Evolutionary conservation across 306 rosid genomes (phyloP).

Genomic region (Canavalia ensiformis): DNA sequence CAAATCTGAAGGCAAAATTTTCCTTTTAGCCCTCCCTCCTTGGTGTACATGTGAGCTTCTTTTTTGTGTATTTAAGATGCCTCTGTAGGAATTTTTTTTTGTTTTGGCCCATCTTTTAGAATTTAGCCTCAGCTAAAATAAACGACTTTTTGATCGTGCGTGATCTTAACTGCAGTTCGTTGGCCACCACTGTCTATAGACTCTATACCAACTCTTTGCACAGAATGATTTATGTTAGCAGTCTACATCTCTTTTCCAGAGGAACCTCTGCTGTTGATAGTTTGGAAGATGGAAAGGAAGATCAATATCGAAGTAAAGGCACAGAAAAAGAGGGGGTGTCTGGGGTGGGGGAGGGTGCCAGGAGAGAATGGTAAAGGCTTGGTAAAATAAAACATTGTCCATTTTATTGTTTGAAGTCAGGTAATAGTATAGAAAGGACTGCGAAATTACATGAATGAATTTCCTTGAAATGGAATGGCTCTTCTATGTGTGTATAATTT

Average conservation of each 20-base stretch:
- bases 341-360: no score
- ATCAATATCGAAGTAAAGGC: neutral
- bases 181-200: neutral
- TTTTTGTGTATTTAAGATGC: conserved; percentile 24
- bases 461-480: neutral
- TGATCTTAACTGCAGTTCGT: neutral
- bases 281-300: conserved; percentile 3
- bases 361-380: no score
- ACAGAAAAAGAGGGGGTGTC: neutral
- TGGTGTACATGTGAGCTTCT: conserved; percentile 41
- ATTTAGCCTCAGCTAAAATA: conserved; percentile 30
- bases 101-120: conserved; percentile 30
- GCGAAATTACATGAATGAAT: neutral
- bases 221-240: neutral
- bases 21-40: conserved; percentile 16
- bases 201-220: conserved; percentile 7
- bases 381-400: neutral
- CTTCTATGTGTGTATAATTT: neutral
- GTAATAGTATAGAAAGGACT: neutral
- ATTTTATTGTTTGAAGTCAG: neutral
- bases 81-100: conserved; percentile 12
- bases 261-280: neutral
- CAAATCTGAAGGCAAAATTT: conserved; percentile 19
- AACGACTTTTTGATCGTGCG: neutral
- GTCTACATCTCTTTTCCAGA: neutral